Evolutionary conservation across 371 early-diverging fungal species (phyloP).

Genomic region (Sporodiniella umbellata): DNA sequence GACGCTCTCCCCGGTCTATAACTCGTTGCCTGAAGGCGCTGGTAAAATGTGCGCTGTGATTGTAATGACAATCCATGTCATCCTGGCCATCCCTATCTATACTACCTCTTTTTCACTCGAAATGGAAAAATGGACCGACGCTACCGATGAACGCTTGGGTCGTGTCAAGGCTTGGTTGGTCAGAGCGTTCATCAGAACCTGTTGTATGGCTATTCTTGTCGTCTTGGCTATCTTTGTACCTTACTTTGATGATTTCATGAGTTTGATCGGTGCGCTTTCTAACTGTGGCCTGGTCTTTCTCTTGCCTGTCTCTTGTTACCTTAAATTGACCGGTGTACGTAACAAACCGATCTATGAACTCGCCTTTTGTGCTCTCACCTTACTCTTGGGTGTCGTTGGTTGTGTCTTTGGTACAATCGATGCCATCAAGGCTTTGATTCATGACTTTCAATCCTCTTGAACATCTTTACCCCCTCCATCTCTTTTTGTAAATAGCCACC

Average conservation of each 20-base stretch:
- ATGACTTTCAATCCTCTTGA: conserved; percentile 25
- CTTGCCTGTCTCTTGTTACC: conserved; percentile 58
- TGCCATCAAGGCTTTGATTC: conserved; percentile 39
- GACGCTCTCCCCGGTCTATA: conserved; percentile 69
- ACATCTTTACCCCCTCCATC: background rate
- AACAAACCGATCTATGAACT: conserved; percentile 31
- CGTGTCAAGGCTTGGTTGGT: conserved; percentile 31
- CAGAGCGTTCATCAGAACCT: conserved; percentile 44
- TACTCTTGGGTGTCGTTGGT: conserved; percentile 52
- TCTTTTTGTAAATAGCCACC: background rate
- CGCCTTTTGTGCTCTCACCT: conserved; percentile 45
- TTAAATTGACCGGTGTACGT: conserved; percentile 50
- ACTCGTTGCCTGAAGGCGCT: conserved; percentile 52
- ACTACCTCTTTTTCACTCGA: conserved; percentile 75
- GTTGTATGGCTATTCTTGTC: conserved; percentile 32
- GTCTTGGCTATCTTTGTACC: conserved; percentile 54
- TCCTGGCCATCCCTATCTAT: conserved; percentile 77
- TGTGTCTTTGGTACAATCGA: conserved; percentile 56
- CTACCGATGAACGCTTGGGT: conserved; percentile 20
- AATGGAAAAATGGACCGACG: conserved; percentile 46
- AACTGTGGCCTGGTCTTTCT: conserved; percentile 56
- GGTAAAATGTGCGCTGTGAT: conserved; percentile 60
- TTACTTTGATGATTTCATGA: conserved; percentile 65
- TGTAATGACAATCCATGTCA: conserved; percentile 76
- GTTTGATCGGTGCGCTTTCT: conserved; percentile 59